These are phyloP conservation scores for Pseudophaeomoniella oleicola DNA, from an alignment of 2,329 filamentous ascomycete species.

Conservation along the genomic window DNA sequence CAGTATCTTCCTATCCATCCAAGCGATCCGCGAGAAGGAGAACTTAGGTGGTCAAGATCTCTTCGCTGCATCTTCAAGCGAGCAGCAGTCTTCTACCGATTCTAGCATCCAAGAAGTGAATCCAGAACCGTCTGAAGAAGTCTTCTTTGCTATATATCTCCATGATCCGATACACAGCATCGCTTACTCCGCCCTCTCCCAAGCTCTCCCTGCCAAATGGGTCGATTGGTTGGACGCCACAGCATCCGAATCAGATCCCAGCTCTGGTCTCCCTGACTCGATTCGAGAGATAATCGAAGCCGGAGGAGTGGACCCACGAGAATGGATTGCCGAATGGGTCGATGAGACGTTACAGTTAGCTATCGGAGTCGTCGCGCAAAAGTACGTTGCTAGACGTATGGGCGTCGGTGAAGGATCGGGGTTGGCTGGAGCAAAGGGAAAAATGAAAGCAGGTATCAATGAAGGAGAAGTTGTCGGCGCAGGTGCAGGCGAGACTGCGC, in stretches of 20 bases:
- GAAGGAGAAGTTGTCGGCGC: constrained; percentile 40
- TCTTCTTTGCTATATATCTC: constrained; percentile 66
- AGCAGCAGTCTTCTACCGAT: constrained; percentile 47
- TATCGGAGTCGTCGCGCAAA: constrained; percentile 77
- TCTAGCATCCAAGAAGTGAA: constrained; percentile 11
- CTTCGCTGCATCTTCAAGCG: neutral
- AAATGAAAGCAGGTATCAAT: constrained; percentile 35
- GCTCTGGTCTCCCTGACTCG: constrained; percentile 54
- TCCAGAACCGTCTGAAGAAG: constrained; percentile 36
- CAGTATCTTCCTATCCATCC: constrained; percentile 90
- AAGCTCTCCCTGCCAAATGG: constrained; percentile 74
- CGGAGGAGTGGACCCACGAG: constrained; percentile 72
- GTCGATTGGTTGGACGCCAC: constrained; percentile 78
- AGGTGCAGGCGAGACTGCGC: constrained; percentile 45
- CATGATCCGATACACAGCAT: constrained; percentile 84
- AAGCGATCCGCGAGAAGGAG: constrained; percentile 58
- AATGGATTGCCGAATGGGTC: constrained; percentile 97
- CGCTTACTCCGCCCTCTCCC: constrained; percentile 68
- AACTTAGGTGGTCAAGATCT: constrained; percentile 13
- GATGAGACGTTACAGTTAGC: constrained; percentile 70
- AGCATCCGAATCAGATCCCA: constrained; percentile 18
- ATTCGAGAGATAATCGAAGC: constrained; percentile 69
- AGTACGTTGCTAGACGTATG: constrained; percentile 91
- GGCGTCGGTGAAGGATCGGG: constrained; percentile 66
- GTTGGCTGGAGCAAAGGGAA: constrained; percentile 40